Base-by-base conservation (phyloP, 352 stramenopile genomes). In the Albugo candida region DNA sequence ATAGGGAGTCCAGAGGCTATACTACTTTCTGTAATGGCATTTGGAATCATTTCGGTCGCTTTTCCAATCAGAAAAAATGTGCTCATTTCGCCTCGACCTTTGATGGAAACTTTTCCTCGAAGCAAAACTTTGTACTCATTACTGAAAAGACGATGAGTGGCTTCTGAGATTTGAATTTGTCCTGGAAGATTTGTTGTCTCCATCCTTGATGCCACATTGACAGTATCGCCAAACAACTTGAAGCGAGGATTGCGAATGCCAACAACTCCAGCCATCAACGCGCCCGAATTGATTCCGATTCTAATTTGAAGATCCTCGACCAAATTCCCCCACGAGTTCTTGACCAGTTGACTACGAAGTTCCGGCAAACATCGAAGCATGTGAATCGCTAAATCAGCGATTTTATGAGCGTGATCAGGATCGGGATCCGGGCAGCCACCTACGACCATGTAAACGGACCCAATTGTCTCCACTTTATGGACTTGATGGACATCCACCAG, bases 401-500 rank as follows among this genome's bases (percentile, higher is more conserved):
- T 69, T 13, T 83, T 54, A 45, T 89, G 77, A 5, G 75, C 75
- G 58, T 94, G 80, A 34, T 83, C 82, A 13, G 21, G 39, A 8
- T 70, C 77, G 34, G 65, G 60, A 24, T 86, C 64, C 5, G 81
- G 80, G 36, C 75, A 92, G 0, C 81, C 80, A 12, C 72, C 70
- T 0, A 86, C 75, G 12, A 88, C 81, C 78, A 94, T 89, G 58
- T 94, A 94, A 0, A 89, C 79, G 8, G 82, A 72, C 16, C 77
- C 81, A n/a, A 94, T 84, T 12, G 82, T 94, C 51, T 94, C 81
- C 4, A 94, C 77, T 54, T 94, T 94, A 61, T 93, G 81, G 8
- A 93, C 78, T n/a, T 74, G 60, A 47, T 89, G 77, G 5, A 85
- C 67, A 31, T 92, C 77, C 17, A 88, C 68, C 13, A 92, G 63